Evolutionary conservation across 169 alveolate genomes (phyloP).

Genomic region (Plasmodium blacklocki): DNA sequence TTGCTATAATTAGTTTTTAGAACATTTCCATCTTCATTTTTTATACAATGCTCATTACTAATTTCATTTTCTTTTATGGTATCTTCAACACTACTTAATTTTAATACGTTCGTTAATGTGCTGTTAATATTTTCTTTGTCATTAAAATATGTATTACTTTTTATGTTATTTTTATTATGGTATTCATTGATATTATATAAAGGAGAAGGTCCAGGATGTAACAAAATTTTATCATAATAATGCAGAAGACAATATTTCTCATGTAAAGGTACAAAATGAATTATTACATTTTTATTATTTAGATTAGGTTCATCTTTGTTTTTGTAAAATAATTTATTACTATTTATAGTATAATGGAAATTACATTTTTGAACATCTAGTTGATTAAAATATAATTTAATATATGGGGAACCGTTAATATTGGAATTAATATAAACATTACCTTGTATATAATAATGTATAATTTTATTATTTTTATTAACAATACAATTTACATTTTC

Average conservation of each 20-base stretch:
- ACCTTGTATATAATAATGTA: slow-evolving; percentile 49
- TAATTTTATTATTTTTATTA: slow-evolving; percentile 15
- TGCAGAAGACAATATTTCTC: slow-evolving; percentile 36
- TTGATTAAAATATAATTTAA: slow-evolving; percentile 31
- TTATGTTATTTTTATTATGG: too few relatives aligned
- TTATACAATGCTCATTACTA: too few relatives aligned
- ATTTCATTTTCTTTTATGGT: too few relatives aligned
- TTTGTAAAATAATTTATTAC: neutral
- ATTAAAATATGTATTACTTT: too few relatives aligned
- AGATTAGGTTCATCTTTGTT: neutral
- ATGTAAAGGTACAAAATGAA: slow-evolving; percentile 37
- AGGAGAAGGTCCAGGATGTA: neutral
- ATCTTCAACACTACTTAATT: too few relatives aligned
- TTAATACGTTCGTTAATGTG: too few relatives aligned
- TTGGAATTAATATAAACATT: slow-evolving; percentile 18
- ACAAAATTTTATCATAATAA: slow-evolving; percentile 8
- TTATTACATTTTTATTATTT: slow-evolving; percentile 3
- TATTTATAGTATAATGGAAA: slow-evolving; percentile 59
- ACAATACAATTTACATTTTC: slow-evolving; percentile 50
- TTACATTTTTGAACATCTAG: slow-evolving; percentile 23
- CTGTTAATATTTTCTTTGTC: too few relatives aligned
- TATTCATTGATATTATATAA: neutral
- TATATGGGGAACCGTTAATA: slow-evolving; percentile 24
- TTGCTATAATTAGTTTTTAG: too few relatives aligned
- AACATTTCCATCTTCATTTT: too few relatives aligned